Evolutionary conservation across 129 eudicot genomes (phyloP).

Genomic region (Heracleum sosnowskyi): DNA sequence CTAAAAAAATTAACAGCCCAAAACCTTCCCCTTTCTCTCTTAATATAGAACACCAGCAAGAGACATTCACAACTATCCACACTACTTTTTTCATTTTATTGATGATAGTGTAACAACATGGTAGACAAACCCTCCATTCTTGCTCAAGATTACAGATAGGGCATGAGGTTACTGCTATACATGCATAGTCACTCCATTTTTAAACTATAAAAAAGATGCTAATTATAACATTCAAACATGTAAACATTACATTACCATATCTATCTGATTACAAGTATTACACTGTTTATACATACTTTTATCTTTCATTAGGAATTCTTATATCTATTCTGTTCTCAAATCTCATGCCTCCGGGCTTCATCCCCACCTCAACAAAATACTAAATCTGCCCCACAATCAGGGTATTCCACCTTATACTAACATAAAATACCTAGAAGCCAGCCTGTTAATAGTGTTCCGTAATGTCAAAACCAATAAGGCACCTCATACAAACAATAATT

Average conservation of each 20-base stretch:
- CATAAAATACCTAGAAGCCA: background rate
- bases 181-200: background rate
- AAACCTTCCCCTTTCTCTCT: too few species aligned
- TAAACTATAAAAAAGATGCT: background rate
- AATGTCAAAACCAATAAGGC: background rate
- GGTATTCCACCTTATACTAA: background rate
- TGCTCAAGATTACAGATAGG: too few species aligned
- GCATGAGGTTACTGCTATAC: background rate
- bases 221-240: background rate
- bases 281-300: too few species aligned
- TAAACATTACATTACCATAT: background rate
- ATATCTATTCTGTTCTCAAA: too few species aligned
- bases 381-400: background rate
- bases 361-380: background rate
- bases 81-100: background rate
- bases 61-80: background rate
- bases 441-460: background rate
- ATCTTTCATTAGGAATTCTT: too few species aligned
- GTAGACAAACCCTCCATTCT: too few species aligned
- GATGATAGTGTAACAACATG: background rate
- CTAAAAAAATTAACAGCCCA: too few species aligned
- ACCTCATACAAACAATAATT: too few species aligned
- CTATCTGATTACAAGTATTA: too few species aligned
- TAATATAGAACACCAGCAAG: background rate
- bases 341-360: too few species aligned